These are phyloP conservation scores for Austroboletus rostrupii DNA, from an alignment of 1,284 basidiomycete genomes.

Conservation along the genomic window DNA sequence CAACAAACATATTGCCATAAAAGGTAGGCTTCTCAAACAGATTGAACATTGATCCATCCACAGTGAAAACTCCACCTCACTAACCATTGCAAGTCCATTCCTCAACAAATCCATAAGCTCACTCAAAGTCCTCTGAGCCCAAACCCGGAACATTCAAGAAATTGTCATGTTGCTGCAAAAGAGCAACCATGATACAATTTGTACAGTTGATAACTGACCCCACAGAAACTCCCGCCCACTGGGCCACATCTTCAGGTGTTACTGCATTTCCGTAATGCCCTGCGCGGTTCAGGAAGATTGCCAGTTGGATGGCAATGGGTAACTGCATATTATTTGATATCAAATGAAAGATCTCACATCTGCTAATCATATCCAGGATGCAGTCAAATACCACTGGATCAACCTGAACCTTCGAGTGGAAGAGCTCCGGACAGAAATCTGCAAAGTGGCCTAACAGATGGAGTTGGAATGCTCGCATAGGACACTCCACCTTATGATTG, in stretches of 20 bases:
- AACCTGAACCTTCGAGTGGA: not conserved
- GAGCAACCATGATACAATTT: constrained; percentile 2
- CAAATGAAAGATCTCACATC: constrained; percentile 30
- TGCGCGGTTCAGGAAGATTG: not conserved
- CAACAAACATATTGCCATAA: not conserved
- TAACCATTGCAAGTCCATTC: not conserved
- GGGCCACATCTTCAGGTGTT: constrained; percentile 22
- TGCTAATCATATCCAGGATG: not conserved
- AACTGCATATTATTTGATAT: constrained; percentile 29
- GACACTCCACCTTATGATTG: not conserved
- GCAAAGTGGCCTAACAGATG: not conserved
- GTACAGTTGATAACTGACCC: constrained; percentile 8
- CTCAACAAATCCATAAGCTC: not conserved
- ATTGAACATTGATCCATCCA: not conserved
- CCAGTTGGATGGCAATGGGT: constrained; percentile 34
- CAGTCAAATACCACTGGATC: not conserved
- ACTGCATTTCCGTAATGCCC: constrained; percentile 1
- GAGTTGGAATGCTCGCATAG: not conserved
- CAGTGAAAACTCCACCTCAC: not conserved
- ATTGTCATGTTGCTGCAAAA: constrained; percentile 4
- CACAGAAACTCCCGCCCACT: constrained; percentile 22
- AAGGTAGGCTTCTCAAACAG: not conserved
- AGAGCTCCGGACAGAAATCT: not conserved
- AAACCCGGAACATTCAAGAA: not conserved
- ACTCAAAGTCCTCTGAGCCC: too few relatives aligned